phyloP scores from a whole-genome alignment of 352 stramenopile species.

The Globisporangium paddicum region DNA sequence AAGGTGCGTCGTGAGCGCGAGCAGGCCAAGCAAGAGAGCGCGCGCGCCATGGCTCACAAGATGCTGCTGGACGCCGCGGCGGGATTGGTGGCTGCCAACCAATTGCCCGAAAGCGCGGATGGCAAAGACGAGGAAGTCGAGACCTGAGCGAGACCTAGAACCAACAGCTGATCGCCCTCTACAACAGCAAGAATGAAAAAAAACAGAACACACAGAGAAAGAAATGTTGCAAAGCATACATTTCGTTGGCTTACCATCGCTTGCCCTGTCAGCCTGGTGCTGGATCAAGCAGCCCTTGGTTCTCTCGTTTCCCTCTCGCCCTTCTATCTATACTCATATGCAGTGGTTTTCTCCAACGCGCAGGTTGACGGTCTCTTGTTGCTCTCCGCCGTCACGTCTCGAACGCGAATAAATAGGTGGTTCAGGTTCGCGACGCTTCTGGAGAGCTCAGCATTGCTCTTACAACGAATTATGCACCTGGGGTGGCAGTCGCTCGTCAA shows the following conservation, averaged over 20 bases:
- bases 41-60: constrained; percentile 45
- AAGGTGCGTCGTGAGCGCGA: constrained; percentile 53
- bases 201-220: not conserved
- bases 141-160: not conserved
- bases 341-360: not conserved
- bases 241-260: not conserved
- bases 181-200: not conserved
- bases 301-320: not conserved
- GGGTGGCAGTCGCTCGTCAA: not conserved
- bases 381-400: not conserved
- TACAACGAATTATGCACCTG: not conserved
- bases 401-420: constrained; percentile 16
- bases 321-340: not conserved
- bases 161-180: not conserved
- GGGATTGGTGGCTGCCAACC: not conserved
- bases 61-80: constrained; percentile 12
- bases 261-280: not conserved
- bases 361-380: not conserved
- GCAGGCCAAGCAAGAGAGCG: constrained; percentile 65
- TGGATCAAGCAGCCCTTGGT: not conserved
- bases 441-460: not conserved
- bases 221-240: constrained; percentile 1
- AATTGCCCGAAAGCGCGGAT: not conserved
- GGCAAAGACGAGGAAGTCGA: not conserved
- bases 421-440: not conserved